A percentile compares a stretch with the other conserved stretches of the same genome.
Conservation (phyloP, 2,329 filamentous ascomycete species). For the Scedosporium apiospermum region DNA sequence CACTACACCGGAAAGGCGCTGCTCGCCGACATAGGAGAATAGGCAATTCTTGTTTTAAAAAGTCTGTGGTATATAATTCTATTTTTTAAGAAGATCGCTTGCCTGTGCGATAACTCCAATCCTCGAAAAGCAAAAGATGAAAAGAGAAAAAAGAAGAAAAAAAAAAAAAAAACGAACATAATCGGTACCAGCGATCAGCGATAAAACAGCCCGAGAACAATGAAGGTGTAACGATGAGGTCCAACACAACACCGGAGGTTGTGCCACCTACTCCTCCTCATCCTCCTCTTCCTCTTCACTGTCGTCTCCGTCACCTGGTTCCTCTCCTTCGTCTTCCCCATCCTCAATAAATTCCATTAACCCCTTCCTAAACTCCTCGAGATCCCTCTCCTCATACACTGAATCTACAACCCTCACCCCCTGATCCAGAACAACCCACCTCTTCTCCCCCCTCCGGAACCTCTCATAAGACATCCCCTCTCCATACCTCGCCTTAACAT, state of each 20-base stretch:
- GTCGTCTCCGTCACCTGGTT: neutral
- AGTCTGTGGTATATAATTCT: neutral
- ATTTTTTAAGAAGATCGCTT: neutral
- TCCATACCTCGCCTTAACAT: constrained; percentile 22
- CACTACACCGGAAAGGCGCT: too few species aligned
- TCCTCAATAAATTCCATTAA: neutral
- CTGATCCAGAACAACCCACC: constrained; percentile 29
- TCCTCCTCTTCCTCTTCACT: neutral
- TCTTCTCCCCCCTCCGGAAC: constrained; percentile 25
- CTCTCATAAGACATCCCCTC: constrained; percentile 17
- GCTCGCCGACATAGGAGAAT: too few species aligned
- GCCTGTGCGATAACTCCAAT: neutral
- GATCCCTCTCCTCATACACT: neutral
- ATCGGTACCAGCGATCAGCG: neutral
- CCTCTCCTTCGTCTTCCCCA: neutral
- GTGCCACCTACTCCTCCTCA: neutral
- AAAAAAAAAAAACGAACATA: neutral
- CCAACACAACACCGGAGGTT: neutral
- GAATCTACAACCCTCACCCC: constrained; percentile 11
- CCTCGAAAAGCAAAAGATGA: neutral
- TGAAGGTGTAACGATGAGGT: neutral
- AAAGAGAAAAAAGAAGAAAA: neutral
- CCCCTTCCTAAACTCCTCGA: neutral
- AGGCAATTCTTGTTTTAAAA: neutral
- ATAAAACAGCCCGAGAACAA: neutral